Base-by-base conservation (phyloP, 257 asterid species). In the Solanum phureja region DNA sequence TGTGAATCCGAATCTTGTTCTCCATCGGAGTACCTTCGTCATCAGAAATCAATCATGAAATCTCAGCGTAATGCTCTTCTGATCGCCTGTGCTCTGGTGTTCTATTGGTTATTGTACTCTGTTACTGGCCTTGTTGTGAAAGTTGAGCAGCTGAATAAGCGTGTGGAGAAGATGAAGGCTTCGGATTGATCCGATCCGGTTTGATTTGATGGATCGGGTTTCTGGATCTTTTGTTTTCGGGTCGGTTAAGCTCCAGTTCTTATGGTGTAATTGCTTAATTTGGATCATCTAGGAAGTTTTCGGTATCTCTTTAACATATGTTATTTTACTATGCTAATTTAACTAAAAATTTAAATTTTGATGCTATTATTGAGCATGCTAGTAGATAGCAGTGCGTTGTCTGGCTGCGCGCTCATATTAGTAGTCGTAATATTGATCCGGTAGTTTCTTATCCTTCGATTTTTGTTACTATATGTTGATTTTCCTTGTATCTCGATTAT, bases 11-110 rank as follows among this genome's bases (percentile, higher is more conserved):
- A 94, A 16, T 91, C 97, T 10, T 94, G 98, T 79, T 93, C 97
- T 35, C 95, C 98, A 0, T 88, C 95, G 1, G 98, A 95, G 90
- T 92, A 93, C 56, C 93, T 94, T 87, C 98, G 98, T 87, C 97
- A 94, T 88, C 96, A 94, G 95, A 95, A 95, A 86, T 94, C 98
- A 33, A 92, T 94, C 87, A 92, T 95, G 94, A 95, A 95, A 83
- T 95, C 98, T 5, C 94, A 95, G 93, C 93, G 98, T 23, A 95
- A 95, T 90, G 95, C 93, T 0, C 94, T 94, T 27, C 81, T 95
- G 85, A 94, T 95, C 90, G 97, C 94, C 1, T 90, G 96, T n/a
- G 98, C 98, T 8, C 89, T 95, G 58, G 69, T 92, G 68, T 94
- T 95, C 91, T 94, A 94, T 91, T 95, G 98, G 98, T 91, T 95